Percentiles rank a stretch among this genome's conserved stretches.
Evolutionary conservation across 345 rosid species (phyloP).

Genomic region (Gynandropsis gynandra): DNA sequence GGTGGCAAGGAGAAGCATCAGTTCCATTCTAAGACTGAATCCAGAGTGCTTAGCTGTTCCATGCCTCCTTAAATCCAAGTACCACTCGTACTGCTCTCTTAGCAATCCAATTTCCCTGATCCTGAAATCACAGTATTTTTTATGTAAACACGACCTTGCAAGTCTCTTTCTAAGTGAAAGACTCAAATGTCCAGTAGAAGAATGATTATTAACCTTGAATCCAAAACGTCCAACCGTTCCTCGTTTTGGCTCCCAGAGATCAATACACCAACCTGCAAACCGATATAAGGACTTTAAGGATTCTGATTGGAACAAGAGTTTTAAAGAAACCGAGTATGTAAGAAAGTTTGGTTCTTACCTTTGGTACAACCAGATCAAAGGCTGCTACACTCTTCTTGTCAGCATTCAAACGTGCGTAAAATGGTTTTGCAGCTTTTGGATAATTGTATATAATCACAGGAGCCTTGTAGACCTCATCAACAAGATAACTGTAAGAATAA

Average conservation of each 20-base stretch:
- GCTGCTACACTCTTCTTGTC: slow-evolving; percentile 83
- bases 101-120: slow-evolving; percentile 43
- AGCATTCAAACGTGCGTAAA: slow-evolving; percentile 54
- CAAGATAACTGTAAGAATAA: slow-evolving; percentile 49
- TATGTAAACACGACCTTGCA: neutral
- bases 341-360: slow-evolving; percentile 34
- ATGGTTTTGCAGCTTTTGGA: slow-evolving; percentile 62
- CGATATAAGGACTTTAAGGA: slow-evolving; percentile 3
- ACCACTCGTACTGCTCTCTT: slow-evolving; percentile 69
- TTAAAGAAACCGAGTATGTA: neutral
- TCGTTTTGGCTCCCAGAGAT: slow-evolving; percentile 79
- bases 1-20: slow-evolving; percentile 59
- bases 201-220: slow-evolving; percentile 33
- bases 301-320: neutral
- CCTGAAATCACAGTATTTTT: slow-evolving; percentile 32
- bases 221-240: slow-evolving; percentile 49
- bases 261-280: slow-evolving; percentile 58
- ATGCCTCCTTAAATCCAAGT: slow-evolving; percentile 66
- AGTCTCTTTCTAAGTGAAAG: neutral
- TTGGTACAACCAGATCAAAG: slow-evolving; percentile 79
- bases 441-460: slow-evolving; percentile 56
- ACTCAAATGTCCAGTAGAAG: neutral
- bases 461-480: slow-evolving; percentile 54
- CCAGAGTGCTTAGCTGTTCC: slow-evolving; percentile 79
- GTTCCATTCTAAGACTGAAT: slow-evolving; percentile 60